These are phyloP conservation scores for Escallonia rubra DNA, from an alignment of 129 eudicot species.

Conservation along the genomic window DNA sequence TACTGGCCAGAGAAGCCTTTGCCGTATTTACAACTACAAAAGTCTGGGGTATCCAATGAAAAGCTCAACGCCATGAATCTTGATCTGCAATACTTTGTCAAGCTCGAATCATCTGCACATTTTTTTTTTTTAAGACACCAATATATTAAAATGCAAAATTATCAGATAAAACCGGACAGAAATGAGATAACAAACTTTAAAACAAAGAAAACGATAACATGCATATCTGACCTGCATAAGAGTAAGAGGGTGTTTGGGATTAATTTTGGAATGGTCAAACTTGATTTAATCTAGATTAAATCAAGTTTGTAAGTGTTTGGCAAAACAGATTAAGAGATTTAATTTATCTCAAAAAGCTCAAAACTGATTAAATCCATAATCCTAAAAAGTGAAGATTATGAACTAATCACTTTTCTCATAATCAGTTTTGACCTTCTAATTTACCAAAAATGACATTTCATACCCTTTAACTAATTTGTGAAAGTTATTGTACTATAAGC, in stretches of 20 bases:
- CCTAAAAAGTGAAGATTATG: too few relatives aligned
- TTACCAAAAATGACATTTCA: too few relatives aligned
- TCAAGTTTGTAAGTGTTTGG: too few relatives aligned
- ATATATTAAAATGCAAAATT: background rate
- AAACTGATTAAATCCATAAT: too few relatives aligned
- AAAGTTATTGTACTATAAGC: too few relatives aligned
- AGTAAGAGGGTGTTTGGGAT: too few relatives aligned
- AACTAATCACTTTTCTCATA: too few relatives aligned
- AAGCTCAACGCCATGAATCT: background rate
- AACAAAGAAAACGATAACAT: background rate
- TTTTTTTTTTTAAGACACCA: slow-evolving; percentile 7
- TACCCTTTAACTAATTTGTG: too few relatives aligned
- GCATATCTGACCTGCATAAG: background rate
- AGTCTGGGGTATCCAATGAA: background rate
- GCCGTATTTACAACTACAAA: slow-evolving; percentile 20
- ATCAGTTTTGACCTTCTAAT: too few relatives aligned
- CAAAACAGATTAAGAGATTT: too few relatives aligned
- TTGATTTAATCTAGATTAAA: background rate
- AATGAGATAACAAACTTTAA: background rate
- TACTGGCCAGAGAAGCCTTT: background rate
- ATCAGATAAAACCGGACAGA: too few relatives aligned
- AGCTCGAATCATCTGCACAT: slow-evolving; percentile 66
- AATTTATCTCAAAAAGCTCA: too few relatives aligned
- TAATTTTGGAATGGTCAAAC: background rate
- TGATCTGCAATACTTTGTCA: slow-evolving; percentile 18